Evolutionary conservation across 202 grass and related monocot species (phyloP), one percentile per base, ranked within the genome.

Genomic region (Brachypodium distachyon): DNA sequence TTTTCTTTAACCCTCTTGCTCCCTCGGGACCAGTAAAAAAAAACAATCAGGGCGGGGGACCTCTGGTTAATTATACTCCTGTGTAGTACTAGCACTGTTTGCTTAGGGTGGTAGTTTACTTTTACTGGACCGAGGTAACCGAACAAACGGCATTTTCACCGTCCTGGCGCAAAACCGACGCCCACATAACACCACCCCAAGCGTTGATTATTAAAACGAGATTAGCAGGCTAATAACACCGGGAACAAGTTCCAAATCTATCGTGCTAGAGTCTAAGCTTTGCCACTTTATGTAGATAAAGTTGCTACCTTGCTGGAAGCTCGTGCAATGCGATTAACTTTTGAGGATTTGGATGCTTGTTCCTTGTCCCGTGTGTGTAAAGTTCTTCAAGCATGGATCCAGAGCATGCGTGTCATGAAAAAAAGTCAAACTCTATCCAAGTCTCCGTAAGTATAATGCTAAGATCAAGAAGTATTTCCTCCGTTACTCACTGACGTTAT

Each of bases 121-220:
- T 82, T 57, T 64, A 71, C 72, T 5, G 2, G 22, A 58, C 37
- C 64, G 66, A 72, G 49, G 72, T 77, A 82, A 87, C 79, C 38
- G 79, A 87, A 82, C 14, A 82, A 87, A 82, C 85, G 73, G 39
- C 78, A 70, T n/a, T 82, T 50, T 77, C 78, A 82, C 84, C 77
- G 84, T 12, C 61, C 61, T 67, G 62, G 40, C 72, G 63, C 52
- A 17, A 26, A 61, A 50, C n/a, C 44, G 9, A 62, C 22, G 18
- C 16, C 26, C 34, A 61, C 18, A 49, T 25, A n/a, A 19, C 23
- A n/a, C 2, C 72, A 32, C 16, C 9, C 5, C 41, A 11, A 70
- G 40, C 26, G n/a, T 25, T 33, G 50, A 13, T 19, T 70, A 14
- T n/a, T n/a, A n/a, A n/a, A n/a, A 7, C 18, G 1, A 2, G 25